Evolutionary conservation across 148 eudicot genomes (phyloP).

Genomic region (Cornus controversa): DNA sequence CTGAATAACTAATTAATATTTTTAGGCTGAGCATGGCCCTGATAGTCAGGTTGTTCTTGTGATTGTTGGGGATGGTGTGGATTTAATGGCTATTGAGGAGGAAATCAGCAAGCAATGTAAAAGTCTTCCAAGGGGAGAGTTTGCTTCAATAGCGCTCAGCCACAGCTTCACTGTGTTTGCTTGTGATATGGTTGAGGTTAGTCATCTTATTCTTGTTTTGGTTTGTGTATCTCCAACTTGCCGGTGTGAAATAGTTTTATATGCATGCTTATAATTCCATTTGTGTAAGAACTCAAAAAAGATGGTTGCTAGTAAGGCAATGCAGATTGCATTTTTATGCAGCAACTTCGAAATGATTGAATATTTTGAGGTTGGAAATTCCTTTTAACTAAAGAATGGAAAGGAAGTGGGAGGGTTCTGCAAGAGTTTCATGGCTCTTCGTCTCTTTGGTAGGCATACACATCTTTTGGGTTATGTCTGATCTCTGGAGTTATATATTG

Average conservation of each 20-base stretch:
- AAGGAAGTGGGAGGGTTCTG: not conserved
- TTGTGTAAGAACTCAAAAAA: not conserved
- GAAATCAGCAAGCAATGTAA: slow-evolving; percentile 69
- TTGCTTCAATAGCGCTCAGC: slow-evolving; percentile 70
- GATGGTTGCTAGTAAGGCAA: not conserved
- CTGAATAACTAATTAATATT: not conserved
- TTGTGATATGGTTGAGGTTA: slow-evolving; percentile 75
- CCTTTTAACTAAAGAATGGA: not conserved
- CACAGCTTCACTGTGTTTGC: slow-evolving; percentile 76
- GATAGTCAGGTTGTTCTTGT: slow-evolving; percentile 89
- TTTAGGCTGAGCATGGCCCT: slow-evolving; percentile 92
- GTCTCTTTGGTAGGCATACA: not conserved
- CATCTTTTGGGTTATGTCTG: not conserved
- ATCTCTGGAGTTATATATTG: not conserved
- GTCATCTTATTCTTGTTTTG: slow-evolving; percentile 14
- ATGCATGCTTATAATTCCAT: not conserved
- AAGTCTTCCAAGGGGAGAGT: slow-evolving; percentile 73
- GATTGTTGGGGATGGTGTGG: slow-evolving; percentile 65
- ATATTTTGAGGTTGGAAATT: not conserved
- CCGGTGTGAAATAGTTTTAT: not conserved
- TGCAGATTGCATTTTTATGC: not conserved
- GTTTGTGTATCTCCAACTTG: not conserved
- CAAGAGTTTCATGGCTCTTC: not conserved
- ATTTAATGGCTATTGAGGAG: slow-evolving; percentile 50
- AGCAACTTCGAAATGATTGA: not conserved